Conservation (phyloP, 2,329 filamentous ascomycete genomes). For the Colletotrichum godetiae region DNA sequence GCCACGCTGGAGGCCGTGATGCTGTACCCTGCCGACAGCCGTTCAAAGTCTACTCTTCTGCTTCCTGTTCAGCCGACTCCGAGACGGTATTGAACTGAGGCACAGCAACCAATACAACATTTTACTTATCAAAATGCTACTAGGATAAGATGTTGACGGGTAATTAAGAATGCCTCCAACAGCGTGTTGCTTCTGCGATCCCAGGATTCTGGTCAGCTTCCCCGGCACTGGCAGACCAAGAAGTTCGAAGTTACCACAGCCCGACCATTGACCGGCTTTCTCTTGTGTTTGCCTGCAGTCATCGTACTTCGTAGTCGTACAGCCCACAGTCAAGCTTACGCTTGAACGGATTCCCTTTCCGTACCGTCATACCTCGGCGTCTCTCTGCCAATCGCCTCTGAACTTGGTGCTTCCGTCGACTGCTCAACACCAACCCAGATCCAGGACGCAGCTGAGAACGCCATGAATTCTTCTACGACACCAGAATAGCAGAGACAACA, state of each 20-base stretch:
- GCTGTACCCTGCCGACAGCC: not conserved
- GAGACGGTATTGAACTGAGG: not conserved
- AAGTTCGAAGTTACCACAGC: not conserved
- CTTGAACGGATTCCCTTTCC: constrained; percentile 10
- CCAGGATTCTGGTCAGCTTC: not conserved
- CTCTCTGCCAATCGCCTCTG: constrained; percentile 14
- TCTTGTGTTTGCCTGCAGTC: not conserved
- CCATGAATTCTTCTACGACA: not conserved
- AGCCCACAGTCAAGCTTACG: not conserved
- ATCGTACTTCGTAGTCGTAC: not conserved
- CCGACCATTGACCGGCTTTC: not conserved
- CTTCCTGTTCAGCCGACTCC: not conserved
- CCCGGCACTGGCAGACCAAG: not conserved
- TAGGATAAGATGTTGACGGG: not conserved
- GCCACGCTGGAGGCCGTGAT: not conserved
- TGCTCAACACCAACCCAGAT: not conserved
- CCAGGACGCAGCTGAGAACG: not conserved
- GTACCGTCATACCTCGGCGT: constrained; percentile 21
- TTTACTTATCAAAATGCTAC: not conserved
- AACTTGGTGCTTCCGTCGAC: constrained; percentile 1
- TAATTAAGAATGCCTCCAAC: no score
- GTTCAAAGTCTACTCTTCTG: not conserved
- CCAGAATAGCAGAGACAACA: constrained; percentile 3
- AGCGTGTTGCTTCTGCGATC: not conserved
- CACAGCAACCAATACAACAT: not conserved